Base-by-base conservation (phyloP, 1,139 yeast species). In the Pichia inconspicua region DNA sequence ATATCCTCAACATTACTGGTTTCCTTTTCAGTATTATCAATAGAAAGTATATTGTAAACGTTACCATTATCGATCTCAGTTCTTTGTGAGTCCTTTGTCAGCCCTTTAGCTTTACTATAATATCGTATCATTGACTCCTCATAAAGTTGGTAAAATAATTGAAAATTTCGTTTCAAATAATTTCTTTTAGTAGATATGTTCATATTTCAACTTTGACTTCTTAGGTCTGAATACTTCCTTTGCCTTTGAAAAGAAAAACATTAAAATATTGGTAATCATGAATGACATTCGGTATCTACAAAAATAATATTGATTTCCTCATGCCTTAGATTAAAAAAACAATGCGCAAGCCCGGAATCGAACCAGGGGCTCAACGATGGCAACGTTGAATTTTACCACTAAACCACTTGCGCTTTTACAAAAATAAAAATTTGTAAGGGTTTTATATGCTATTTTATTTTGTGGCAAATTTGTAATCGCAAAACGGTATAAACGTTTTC, bases 361-460 rank as follows among this genome's bases (percentile, higher is more conserved):
- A 48, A 48, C 51, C 51, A 46, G 51, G 51, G 51, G 51, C 51
- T 48, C 51, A 48, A 48, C 51, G 51, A 48, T 48, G 51, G 51
- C 51, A 48, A 48, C 51, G 51, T 48, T 48, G 51, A 48, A 48
- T 48, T 48, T 48, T 48, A 48, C 51, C 51, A 48, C 51, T 48
- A 48, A 48, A 48, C 51, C 51, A 48, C 48, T 48, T 48, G 46
- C 51, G 51, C 51, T 31, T 39, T 15, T 4, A 27, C 30, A 27
- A 27, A 27, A 27, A 5, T 3, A 6, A 1, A 27, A 9, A 27
- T 3, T 27, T 27, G 5, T 3, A 1, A 27, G 4, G 4, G 9
- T 5, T 27, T 27, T 27, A 27, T 6, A 27, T 3, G 8, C 30
- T 11, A 8, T 27, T 9, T 8, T 6, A 27, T 27, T 27, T 27